These are phyloP conservation scores for Nannochloropsis salina DNA, from an alignment of 108 stramenopile genomes.

Conservation along the genomic window DNA sequence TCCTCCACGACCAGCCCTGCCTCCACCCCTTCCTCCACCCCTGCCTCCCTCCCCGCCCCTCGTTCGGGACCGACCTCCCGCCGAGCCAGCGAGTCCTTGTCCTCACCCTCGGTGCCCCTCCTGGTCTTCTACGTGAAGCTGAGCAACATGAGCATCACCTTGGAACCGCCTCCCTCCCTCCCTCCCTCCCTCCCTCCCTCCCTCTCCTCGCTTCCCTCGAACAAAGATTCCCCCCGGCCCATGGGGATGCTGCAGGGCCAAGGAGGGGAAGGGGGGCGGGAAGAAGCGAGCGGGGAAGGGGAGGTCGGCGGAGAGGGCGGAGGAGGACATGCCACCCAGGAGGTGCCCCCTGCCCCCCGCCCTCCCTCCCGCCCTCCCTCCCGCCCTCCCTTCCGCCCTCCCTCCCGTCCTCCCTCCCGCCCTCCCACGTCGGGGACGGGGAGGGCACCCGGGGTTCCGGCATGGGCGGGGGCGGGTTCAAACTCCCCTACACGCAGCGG, in stretches of 20 bases:
- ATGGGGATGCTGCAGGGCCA: neutral
- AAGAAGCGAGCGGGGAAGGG: neutral
- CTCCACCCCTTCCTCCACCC: neutral
- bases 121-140: neutral
- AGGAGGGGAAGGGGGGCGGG: constrained; percentile 14
- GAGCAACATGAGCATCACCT: neutral
- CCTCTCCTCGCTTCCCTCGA: neutral
- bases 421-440: too few species aligned
- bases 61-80: too few species aligned
- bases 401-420: neutral
- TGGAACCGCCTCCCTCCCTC: neutral
- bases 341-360: neutral
- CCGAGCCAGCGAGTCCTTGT: too few species aligned
- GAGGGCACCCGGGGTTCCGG: too few species aligned
- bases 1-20: neutral
- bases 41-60: neutral
- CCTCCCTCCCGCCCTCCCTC: neutral
- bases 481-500: too few species aligned
- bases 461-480: too few species aligned
- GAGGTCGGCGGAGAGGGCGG: too few species aligned
- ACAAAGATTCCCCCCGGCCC: neutral
- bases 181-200: neutral
- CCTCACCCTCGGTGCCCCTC: neutral
- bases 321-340: too few species aligned
- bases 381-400: neutral